Percentiles rank a stretch among this genome's conserved stretches.
Conservation (phyloP, 2,329 filamentous ascomycete genomes). For the Helotiales sp. region DNA sequence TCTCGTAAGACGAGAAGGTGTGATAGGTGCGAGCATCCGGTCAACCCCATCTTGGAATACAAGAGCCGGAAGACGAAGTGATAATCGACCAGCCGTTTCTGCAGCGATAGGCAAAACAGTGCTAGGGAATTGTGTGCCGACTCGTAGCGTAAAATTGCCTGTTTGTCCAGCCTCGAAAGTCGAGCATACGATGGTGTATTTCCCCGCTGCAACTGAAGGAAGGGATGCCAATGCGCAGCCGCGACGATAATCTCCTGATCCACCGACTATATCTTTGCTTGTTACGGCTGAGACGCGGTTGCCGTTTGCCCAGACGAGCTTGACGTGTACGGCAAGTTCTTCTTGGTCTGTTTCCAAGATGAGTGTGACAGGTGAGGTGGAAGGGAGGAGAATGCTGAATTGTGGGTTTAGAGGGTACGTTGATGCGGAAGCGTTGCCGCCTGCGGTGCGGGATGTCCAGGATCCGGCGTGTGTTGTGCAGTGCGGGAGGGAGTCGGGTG, state of each 20-base stretch:
- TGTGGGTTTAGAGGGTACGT: slow-evolving; percentile 88
- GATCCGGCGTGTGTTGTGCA: slow-evolving; percentile 63
- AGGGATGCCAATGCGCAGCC: slow-evolving; percentile 75
- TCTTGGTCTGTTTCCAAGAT: slow-evolving; percentile 71
- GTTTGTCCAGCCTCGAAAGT: slow-evolving; percentile 84
- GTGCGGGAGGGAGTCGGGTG: slow-evolving; percentile 46
- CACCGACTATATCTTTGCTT: slow-evolving; percentile 76
- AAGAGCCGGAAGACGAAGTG: slow-evolving; percentile 60
- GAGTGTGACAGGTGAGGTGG: slow-evolving; percentile 67
- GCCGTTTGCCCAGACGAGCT: slow-evolving; percentile 78
- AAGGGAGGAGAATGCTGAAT: slow-evolving; percentile 68
- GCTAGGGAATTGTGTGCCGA: slow-evolving; percentile 68
- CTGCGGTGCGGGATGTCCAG: slow-evolving; percentile 82
- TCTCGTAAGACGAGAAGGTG: slow-evolving; percentile 34
- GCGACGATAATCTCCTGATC: slow-evolving; percentile 87
- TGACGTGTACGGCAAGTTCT: slow-evolving; percentile 80
- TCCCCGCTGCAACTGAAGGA: slow-evolving; percentile 65
- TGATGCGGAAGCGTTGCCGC: slow-evolving; percentile 79
- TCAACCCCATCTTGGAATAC: slow-evolving; percentile 55
- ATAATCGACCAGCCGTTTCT: slow-evolving; percentile 77
- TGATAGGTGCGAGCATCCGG: slow-evolving; percentile 49
- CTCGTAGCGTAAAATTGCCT: slow-evolving; percentile 73
- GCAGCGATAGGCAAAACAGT: slow-evolving; percentile 65
- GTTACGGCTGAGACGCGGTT: slow-evolving; percentile 72
- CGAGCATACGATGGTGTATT: slow-evolving; percentile 87